Base-by-base conservation (phyloP, 805 yeast species). In the Saturnispora kantuleensis region DNA sequence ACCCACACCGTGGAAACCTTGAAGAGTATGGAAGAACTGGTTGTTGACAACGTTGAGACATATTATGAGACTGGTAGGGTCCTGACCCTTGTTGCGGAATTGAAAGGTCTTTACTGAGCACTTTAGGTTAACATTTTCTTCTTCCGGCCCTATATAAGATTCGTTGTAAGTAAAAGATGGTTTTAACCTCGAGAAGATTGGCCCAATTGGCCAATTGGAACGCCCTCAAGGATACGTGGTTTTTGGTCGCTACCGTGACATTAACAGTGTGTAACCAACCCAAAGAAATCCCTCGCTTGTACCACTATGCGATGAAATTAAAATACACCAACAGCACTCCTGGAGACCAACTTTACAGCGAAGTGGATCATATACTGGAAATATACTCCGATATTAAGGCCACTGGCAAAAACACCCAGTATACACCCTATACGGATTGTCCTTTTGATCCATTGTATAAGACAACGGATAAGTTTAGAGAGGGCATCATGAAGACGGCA, bases 201-300 rank as follows among this genome's bases (percentile, higher is more conserved):
- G 68, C 67, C 0, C 62, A 63, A 44, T 60, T 82, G 29, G 74
- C 82, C 1, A 59, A 69, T 33, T 76, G 76, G 57, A 81, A 84
- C 1, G 61, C 62, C 10, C 68, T 86, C 28, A 63, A 68, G 35
- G 65, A 69, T 50, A 57, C 74, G 17, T 89, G 96, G 96, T 84
- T 80, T 57, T 65, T 78, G 33, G 66, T 87, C 16, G 90, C 95
- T 0, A 84, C 93, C 8, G 84, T 90, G 0, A 76, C 94, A 9
- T 70, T 88, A 40, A 76, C 90, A 2, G 88, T 81, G 5, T 81
- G 90, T 55, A 89, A 89, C 56, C 75, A 73, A 48, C 95, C 96
- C 0, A 76, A 80, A 41, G 96, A 84, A 50, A 75, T 87, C 29
- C 89, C 95, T 2, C 70, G 67, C 45, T 58, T 89, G 3, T 83